Percentiles rank a stretch among this genome's conserved stretches.
phyloP scores from a whole-genome alignment of 345 rosid species.

The Citrus mangshanensis region DNA sequence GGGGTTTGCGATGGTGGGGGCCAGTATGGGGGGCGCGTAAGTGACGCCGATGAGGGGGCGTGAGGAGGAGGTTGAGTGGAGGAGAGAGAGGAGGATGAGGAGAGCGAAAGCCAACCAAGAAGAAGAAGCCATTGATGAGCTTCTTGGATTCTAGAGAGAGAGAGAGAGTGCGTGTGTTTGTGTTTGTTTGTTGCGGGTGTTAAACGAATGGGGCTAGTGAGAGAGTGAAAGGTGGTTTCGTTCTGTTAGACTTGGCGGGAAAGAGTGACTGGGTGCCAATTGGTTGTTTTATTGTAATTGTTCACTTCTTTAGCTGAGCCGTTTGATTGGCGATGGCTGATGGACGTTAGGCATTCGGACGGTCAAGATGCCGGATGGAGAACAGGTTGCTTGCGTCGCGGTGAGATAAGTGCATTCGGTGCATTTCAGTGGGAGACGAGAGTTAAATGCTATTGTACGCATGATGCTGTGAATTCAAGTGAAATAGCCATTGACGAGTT shows the following conservation, averaged over 20 bases:
- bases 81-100: constrained; percentile 16
- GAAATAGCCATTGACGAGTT: neutral
- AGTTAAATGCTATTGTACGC: no score
- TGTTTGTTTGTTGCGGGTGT: neutral
- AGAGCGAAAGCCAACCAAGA: constrained; percentile 8
- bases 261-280: neutral
- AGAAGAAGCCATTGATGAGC: constrained; percentile 4
- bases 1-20: constrained; percentile 7
- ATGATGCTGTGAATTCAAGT: no score
- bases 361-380: no score
- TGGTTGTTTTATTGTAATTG: neutral
- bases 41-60: constrained; percentile 41
- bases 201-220: neutral
- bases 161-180: neutral
- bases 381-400: no score
- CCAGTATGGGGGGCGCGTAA: constrained; percentile 24
- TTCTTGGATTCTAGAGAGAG: constrained; percentile 10
- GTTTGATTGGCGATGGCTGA: neutral
- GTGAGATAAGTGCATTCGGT: no score
- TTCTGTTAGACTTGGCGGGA: constrained; percentile 21
- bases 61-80: constrained; percentile 20
- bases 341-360: neutral
- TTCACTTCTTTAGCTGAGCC: neutral
- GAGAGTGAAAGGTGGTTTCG: neutral
- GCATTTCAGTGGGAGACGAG: no score